Evolutionary conservation across 805 yeast species (phyloP), one percentile per base, ranked within the genome.

Genomic region (Metschnikowia shivogae): DNA sequence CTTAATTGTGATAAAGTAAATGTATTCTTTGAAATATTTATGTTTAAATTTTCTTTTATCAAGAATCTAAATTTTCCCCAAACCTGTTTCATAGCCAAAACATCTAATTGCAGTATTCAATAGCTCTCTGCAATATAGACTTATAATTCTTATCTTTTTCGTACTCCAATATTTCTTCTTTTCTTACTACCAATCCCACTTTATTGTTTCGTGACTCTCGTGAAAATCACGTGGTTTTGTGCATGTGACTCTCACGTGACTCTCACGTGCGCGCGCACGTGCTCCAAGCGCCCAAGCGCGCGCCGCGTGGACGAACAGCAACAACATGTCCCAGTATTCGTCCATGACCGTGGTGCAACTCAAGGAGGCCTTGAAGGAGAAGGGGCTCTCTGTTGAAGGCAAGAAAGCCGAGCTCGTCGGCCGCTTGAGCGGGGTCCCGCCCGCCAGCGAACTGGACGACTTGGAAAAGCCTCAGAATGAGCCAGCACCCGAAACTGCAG

Each of bases 331-430:
- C 13, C 74, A 74, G 9, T 84, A 81, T 61, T 60, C 79, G n/a
- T 59, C 81, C n/a, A 74, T 79, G 52, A 84, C 90, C 2, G 97
- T 89, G 42, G 81, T 84, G 14, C 96, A 89, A 70, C 76, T 92
- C 64, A 90, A 87, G 62, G 96, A 86, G 50, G 58, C 78, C 45
- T 75, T 92, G 56, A 83, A 84, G 56, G 65, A 74, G 19, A 81
- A 82, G 49, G 85, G 84, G 1, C 75, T 92, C 41, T 63, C 93
- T 2, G 70, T 73, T 5, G 77, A 77, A 33, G 98, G 98, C 19
- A 82, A 87, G 55, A 92, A 92, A 64, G 81, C 84, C 35, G 97
- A 89, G 42, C 68, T 86, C 54, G 70, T 86, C 45, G 77, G 77
- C 12, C 76, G 93, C 55, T 68, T 86, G 50, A 77, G 72, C 47